Conservation (phyloP, 176 grass and related monocot genomes). For the Juncus effusus region DNA sequence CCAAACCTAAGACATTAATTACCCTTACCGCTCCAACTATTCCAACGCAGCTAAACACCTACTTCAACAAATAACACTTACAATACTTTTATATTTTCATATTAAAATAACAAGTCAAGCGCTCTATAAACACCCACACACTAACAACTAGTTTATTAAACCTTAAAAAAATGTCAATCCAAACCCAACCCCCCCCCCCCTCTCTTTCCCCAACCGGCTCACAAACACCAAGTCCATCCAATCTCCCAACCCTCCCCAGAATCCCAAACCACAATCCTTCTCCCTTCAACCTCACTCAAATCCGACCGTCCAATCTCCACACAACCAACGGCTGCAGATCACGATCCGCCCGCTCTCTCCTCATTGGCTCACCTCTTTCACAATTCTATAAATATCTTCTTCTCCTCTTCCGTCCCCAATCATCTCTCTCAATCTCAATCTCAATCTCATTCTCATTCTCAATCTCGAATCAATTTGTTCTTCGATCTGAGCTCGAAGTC, state of each 20-base stretch:
- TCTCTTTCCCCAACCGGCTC: background rate
- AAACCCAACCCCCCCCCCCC: background rate
- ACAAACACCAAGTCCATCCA: background rate
- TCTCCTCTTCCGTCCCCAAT: background rate
- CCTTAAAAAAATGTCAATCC: background rate
- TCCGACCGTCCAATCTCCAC: background rate
- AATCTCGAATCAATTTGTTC: too few species aligned
- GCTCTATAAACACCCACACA: too few species aligned
- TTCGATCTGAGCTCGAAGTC: background rate
- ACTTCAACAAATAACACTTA: too few species aligned
- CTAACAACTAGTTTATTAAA: background rate
- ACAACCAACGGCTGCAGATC: background rate
- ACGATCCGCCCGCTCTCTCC: conserved; percentile 18
- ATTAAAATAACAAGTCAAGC: too few species aligned
- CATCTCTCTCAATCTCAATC: background rate
- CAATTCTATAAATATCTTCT: conserved; percentile 14
- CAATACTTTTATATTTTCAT: too few species aligned
- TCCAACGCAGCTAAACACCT: too few species aligned
- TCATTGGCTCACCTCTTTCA: background rate
- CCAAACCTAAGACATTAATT: too few species aligned
- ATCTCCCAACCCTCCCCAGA: too few species aligned
- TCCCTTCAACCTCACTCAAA: background rate
- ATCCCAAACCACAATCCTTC: background rate
- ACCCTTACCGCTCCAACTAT: too few species aligned
- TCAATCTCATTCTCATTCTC: too few species aligned